These are phyloP conservation scores for Pseudogymnoascus destructans DNA, from an alignment of 2,329 filamentous ascomycete genomes.

Conservation along the genomic window DNA sequence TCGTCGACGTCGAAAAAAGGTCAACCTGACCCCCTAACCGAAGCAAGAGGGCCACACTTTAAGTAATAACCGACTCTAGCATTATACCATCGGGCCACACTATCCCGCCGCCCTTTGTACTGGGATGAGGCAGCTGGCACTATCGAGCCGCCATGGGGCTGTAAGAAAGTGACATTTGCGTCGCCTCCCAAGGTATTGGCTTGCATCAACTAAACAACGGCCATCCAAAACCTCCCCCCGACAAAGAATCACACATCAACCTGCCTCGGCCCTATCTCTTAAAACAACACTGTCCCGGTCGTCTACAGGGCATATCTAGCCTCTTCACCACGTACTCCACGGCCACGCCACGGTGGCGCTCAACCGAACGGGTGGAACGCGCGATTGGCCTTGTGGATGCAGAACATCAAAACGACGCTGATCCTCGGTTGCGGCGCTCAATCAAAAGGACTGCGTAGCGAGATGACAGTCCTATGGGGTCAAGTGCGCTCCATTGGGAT, in stretches of 20 bases:
- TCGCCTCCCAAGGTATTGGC: neutral
- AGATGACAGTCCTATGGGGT: neutral
- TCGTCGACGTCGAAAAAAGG: neutral
- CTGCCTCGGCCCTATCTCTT: neutral
- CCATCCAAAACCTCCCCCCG: neutral
- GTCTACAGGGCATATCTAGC: neutral
- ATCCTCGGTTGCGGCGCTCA: slow-evolving; percentile 4
- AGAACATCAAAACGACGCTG: neutral
- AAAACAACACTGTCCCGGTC: neutral
- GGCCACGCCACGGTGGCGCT: neutral
- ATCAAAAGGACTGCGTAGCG: neutral
- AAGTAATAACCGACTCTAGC: slow-evolving; percentile 2
- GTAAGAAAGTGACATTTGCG: neutral
- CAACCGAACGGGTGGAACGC: neutral
- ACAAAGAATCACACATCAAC: neutral
- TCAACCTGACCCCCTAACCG: neutral
- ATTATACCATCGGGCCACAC: neutral
- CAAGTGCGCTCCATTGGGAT: neutral
- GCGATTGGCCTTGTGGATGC: neutral
- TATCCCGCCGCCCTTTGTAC: neutral
- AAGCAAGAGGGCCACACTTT: neutral
- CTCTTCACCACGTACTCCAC: neutral
- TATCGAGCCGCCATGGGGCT: neutral
- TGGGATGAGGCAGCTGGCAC: neutral
- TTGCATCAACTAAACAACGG: neutral